Evolutionary conservation across 129 eudicot species (phyloP), one percentile per base, ranked within the genome.

Genomic region (Solidago caesia): DNA sequence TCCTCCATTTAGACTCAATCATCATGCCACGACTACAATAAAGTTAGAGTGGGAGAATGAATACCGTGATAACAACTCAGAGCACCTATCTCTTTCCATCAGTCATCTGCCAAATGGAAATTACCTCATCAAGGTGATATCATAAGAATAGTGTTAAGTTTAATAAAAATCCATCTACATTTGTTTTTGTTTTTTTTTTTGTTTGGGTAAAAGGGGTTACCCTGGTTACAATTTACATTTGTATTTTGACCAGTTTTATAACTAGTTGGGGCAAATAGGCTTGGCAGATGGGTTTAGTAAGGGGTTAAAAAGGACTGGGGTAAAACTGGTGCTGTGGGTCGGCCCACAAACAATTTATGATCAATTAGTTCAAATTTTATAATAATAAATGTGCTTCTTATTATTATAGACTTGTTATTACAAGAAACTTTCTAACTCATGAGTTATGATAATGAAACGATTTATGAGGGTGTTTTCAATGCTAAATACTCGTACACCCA

Each of bases 1-100:
- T 75, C 90, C 89, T 56, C 94, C 99, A 13, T 91, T 88, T 80
- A 88, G 96, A 80, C 89, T 89, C 73, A 82, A 95, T 68, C 91
- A 91, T 58, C 64, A 43, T 77, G 97, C 94, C 10, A 84, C 75
- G 44, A 84, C 72, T 21, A 81, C 79, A 45, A 44, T 91, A 77
- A 92, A 89, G 69, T 85, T 95, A 64, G 92, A 87, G 72, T 91
- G 96, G 97, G 97, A 91, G 39, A 87, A 84, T 76, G 94, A 88
- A 55, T 78, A 70, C 68, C 81, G 33, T 75, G 80, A 81, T 67
- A 70, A 79, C 77, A 87, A 80, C 42, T 76, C 87, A 56, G 78
- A 77, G 80, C 77, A 65, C 73, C 44, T 90, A 65, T 81, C 75
- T 42, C 84, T 94, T 71, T 72, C 74, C 56, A 70, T 88, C 79